A percentile compares a stretch with the other conserved stretches of the same genome.
These are phyloP conservation scores for Colletotrichum sp. DNA, from an alignment of 2,329 filamentous ascomycete genomes.

Conservation along the genomic window DNA sequence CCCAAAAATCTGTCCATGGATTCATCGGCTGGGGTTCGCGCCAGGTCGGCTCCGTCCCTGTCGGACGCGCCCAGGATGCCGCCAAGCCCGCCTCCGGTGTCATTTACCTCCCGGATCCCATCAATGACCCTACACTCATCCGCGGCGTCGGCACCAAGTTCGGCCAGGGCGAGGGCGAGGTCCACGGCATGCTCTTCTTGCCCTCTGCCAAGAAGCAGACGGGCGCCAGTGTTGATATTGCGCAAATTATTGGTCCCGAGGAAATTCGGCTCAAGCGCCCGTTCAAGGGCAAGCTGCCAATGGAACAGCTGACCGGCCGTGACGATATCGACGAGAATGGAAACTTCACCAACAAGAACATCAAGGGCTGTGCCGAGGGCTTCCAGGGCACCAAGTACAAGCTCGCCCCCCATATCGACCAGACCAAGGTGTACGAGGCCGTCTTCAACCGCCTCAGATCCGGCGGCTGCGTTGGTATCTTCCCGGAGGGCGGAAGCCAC, in stretches of 20 bases:
- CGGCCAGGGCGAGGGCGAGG: conserved; percentile 70
- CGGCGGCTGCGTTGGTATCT: conserved; percentile 93
- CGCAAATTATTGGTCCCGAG: conserved; percentile 78
- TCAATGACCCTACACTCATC: conserved; percentile 82
- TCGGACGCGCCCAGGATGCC: conserved; percentile 88
- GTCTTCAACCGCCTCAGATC: conserved; percentile 84
- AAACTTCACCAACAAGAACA: conserved; percentile 60
- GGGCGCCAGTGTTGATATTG: conserved; percentile 83
- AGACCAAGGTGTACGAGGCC: conserved; percentile 90
- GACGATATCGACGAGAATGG: conserved; percentile 74
- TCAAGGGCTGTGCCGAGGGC: conserved; percentile 60
- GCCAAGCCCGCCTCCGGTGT: conserved; percentile 80
- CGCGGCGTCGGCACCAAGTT: conserved; percentile 85
- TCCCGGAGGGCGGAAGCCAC: conserved; percentile 95
- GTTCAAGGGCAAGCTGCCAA: conserved; percentile 77
- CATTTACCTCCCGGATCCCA: conserved; percentile 88
- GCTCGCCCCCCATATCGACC: conserved; percentile 90
- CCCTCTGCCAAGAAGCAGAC: conserved; percentile 80
- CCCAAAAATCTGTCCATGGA: conserved; percentile 92
- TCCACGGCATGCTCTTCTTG: conserved; percentile 85
- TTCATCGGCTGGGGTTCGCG: conserved; percentile 90
- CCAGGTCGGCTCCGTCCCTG: conserved; percentile 88
- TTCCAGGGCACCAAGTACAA: conserved; percentile 85
- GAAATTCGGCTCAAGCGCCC: conserved; percentile 87
- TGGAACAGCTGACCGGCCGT: conserved; percentile 83